Evolutionary conservation across 2,329 filamentous ascomycete genomes (phyloP).

Genomic region (Camillea tinctor): DNA sequence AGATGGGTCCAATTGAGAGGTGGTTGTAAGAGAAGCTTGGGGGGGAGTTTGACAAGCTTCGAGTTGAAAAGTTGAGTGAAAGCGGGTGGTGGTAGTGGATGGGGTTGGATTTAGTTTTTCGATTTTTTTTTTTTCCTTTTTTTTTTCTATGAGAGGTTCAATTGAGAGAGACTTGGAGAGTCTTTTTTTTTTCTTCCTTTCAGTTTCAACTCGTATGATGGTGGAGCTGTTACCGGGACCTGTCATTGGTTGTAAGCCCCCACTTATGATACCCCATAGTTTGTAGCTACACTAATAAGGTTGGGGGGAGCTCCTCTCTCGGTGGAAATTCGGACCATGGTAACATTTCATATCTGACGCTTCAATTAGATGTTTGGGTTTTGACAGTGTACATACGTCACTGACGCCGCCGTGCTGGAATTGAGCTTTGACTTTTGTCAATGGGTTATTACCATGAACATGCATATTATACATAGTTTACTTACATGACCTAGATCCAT

Average conservation of each 20-base stretch:
- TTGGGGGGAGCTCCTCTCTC: slow-evolving; percentile 9
- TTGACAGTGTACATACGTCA: too few relatives aligned
- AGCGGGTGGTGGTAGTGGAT: slow-evolving; percentile 16
- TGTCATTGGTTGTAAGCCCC: slow-evolving; percentile 9
- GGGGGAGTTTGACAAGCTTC: slow-evolving; percentile 8
- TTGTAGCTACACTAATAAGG: background rate
- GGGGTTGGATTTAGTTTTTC: slow-evolving; percentile 8
- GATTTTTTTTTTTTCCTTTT: too few relatives aligned
- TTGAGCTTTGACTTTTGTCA: background rate
- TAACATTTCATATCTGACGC: too few relatives aligned
- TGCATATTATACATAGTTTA: background rate
- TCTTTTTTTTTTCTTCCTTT: slow-evolving; percentile 27
- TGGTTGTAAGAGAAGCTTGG: slow-evolving; percentile 15
- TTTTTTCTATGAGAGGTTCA: slow-evolving; percentile 26
- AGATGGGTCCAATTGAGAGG: slow-evolving; percentile 27
- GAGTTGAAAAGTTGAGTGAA: slow-evolving; percentile 4
- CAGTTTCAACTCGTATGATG: slow-evolving; percentile 26
- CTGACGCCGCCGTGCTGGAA: background rate
- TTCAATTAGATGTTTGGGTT: too few relatives aligned
- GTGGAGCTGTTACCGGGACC: slow-evolving; percentile 22
- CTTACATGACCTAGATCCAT: background rate
- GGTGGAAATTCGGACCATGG: slow-evolving; percentile 23
- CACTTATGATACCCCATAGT: background rate
- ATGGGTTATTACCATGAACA: background rate
- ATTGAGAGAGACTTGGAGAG: slow-evolving; percentile 36